Evolutionary conservation across 257 asterid genomes (phyloP), one percentile per base, ranked within the genome.

Genomic region (Rhazya stricta): DNA sequence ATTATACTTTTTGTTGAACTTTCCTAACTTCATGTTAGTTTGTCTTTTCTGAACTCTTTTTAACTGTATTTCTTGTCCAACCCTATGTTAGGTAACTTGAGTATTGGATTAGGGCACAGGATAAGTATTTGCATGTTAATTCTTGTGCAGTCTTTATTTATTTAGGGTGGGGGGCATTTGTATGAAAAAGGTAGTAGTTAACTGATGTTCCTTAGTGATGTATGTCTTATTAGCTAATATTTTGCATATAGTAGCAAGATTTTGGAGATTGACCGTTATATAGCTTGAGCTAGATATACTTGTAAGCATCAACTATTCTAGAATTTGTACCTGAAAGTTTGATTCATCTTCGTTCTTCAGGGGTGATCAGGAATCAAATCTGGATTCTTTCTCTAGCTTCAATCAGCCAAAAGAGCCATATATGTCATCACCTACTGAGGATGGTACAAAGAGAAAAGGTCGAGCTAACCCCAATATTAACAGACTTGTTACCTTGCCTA

Each of bases 401-500:
- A 77, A 71, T 58, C 12, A 15, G 60, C 62, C 61, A 25, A 74
- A 69, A 53, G 76, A 72, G 41, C 74, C 70, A 57, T 79, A 74
- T 66, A 76, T 78, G 78, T 66, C 87, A 72, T 76, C 86, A 61
- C 23, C 81, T 3, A 78, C 57, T 61, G 71, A 82, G 77, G 81
- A 50, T 62, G 85, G 46, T 63, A 36, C 51, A 18, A 48, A 42
- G 68, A 79, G 57, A 69, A 79, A 75, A 67, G 79, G 36, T 69
- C 71, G 42, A 69, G 81, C 77, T 71, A 39, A 73, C 48, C 69
- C 74, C 39, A 77, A 72, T 48, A 72, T 82, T 71, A 76, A 86
- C 39, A 85, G 85, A 81, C 65, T 84, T 45, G 78, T 84, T 80
- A 81, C 81, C 82, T 79, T 89, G 81, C 93, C 93, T 19, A 78